Evolutionary conservation across 495 filamentous ascomycete species (phyloP).

Genomic region (Elasticomyces elasticus): DNA sequence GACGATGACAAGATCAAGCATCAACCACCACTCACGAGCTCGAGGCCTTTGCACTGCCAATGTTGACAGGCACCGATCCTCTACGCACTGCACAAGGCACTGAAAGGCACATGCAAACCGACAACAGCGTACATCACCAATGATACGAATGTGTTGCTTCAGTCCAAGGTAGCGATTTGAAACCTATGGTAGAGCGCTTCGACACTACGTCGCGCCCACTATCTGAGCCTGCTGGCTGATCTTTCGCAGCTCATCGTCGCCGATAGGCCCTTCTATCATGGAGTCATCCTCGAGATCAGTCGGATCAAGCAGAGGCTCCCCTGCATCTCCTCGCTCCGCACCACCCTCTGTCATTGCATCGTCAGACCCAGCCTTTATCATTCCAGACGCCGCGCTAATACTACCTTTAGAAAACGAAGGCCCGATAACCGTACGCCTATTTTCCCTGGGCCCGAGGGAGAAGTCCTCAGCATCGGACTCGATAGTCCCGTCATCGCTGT

Average conservation of each 20-base stretch:
- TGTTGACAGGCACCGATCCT: too few relatives aligned
- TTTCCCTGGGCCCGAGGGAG: conserved; percentile 3
- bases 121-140: too few relatives aligned
- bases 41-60: too few relatives aligned
- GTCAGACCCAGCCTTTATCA: neutral
- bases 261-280: neutral
- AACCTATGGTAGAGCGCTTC: too few relatives aligned
- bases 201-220: neutral
- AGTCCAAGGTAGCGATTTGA: too few relatives aligned
- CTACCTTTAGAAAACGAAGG: neutral
- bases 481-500: neutral
- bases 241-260: neutral
- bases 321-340: neutral
- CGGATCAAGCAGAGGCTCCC: neutral
- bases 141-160: too few relatives aligned
- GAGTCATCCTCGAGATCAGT: neutral
- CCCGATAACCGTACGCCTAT: conserved; percentile 11
- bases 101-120: too few relatives aligned
- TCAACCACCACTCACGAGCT: too few relatives aligned
- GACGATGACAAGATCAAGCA: too few relatives aligned
- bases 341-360: neutral
- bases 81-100: too few relatives aligned
- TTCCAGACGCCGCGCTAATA: too few relatives aligned
- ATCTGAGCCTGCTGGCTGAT: neutral
- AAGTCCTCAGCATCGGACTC: conserved; percentile 13